These are phyloP conservation scores for Termitomyces eurrhizus DNA, from an alignment of 768 basidiomycete genomes.

Conservation along the genomic window DNA sequence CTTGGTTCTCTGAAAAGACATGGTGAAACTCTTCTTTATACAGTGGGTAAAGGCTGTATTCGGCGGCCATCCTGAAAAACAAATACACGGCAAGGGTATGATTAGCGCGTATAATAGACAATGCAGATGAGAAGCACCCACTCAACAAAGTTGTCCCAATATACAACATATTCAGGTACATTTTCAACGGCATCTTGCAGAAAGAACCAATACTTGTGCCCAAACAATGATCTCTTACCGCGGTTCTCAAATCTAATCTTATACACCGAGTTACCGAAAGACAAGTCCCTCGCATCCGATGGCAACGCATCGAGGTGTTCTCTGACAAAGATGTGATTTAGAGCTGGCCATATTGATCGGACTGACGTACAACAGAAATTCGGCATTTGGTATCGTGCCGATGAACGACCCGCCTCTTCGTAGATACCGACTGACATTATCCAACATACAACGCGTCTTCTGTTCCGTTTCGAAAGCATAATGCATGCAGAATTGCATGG, in stretches of 20 bases:
- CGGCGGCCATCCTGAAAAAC: slow-evolving; percentile 65
- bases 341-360: slow-evolving; percentile 8
- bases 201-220: slow-evolving; percentile 93
- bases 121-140: slow-evolving; percentile 46
- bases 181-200: slow-evolving; percentile 94
- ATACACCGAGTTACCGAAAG: slow-evolving; percentile 91
- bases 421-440: slow-evolving; percentile 80
- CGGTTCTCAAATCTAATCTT: slow-evolving; percentile 81
- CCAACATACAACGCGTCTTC: slow-evolving; percentile 89
- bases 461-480: slow-evolving; percentile 93
- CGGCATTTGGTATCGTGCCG: slow-evolving; percentile 94
- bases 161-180: slow-evolving; percentile 96
- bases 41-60: slow-evolving; percentile 68
- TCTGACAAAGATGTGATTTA: slow-evolving; percentile 33
- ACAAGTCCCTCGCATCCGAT: slow-evolving; percentile 58
- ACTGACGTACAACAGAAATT: slow-evolving; percentile 69
- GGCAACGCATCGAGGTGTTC: slow-evolving; percentile 71
- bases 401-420: slow-evolving; percentile 87
- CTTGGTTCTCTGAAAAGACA: slow-evolving; percentile 77
- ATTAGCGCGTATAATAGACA: background rate
- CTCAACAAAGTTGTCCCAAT: slow-evolving; percentile 90
- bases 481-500: slow-evolving; percentile 99
- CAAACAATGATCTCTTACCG: slow-evolving; percentile 60
- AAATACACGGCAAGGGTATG: background rate
- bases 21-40: slow-evolving; percentile 92